These are phyloP conservation scores for Aspergillus sp. DNA, from an alignment of 2,329 filamentous ascomycete genomes.

Conservation along the genomic window DNA sequence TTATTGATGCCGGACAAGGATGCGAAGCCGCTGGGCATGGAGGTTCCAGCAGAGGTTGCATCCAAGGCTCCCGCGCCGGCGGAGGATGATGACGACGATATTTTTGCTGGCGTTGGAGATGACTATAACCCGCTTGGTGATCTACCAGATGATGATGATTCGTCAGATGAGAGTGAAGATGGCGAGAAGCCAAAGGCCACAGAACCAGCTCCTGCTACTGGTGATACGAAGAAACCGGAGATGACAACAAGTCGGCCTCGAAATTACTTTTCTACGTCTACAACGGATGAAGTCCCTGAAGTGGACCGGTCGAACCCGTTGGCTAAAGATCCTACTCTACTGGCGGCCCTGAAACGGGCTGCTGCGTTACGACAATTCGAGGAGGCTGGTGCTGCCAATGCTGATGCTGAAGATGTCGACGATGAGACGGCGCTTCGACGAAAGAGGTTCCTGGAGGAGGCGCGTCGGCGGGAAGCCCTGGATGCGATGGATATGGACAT, in stretches of 20 bases:
- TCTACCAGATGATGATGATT: constrained; percentile 51
- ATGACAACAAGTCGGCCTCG: constrained; percentile 36
- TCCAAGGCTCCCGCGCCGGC: constrained; percentile 35
- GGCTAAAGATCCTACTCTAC: constrained; percentile 73
- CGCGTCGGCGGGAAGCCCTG: constrained; percentile 61
- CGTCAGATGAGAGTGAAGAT: constrained; percentile 41
- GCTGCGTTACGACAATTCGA: constrained; percentile 58
- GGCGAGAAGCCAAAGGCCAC: constrained; percentile 13
- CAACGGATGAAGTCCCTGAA: constrained; percentile 56
- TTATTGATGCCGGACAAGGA: constrained; percentile 49
- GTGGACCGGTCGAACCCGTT: constrained; percentile 43
- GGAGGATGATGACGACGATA: constrained; percentile 59
- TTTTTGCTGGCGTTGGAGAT: constrained; percentile 62
- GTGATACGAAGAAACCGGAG: constrained; percentile 15
- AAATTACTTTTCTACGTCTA: constrained; percentile 50
- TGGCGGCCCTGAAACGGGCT: constrained; percentile 84
- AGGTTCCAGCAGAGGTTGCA: constrained; percentile 48
- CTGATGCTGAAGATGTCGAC: constrained; percentile 49
- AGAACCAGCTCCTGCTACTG: constrained; percentile 10
- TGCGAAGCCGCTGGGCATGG: constrained; percentile 53
- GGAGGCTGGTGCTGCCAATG: constrained; percentile 36
- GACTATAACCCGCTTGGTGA: constrained; percentile 63
- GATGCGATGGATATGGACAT: constrained; percentile 92
- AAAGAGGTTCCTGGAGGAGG: constrained; percentile 71
- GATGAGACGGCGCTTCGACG: constrained; percentile 68